Evolutionary conservation across 1,284 basidiomycete species (phyloP), one percentile per base, ranked within the genome.

Genomic region (Boletus smithii): DNA sequence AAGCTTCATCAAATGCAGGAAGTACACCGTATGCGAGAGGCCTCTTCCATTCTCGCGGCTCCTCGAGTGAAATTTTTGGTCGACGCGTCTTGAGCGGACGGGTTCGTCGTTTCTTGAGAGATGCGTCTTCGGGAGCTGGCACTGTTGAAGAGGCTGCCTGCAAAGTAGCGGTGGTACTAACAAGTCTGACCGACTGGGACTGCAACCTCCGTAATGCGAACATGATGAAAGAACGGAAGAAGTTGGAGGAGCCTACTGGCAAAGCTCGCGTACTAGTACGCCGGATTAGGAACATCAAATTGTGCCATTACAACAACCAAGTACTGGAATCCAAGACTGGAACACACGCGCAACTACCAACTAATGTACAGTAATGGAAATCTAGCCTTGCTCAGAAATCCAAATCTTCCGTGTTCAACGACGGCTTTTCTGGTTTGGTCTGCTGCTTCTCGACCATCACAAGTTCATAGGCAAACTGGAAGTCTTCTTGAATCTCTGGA

Each of bases 1-100:
- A 68, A 3, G 91, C 90, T 53, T 86, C 77, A 68, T 95, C 92
- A 57, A 91, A 95, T 8, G 84, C 90, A 2, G 89, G 86, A 23
- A 92, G 68, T 7, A 81, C 72, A 7, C 90, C 90, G 16, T 69
- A 66, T 17, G 74, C 73, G 8, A 95, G 65, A 0, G 89, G 82
- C n/a, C 77, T 62, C 49, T 78, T 81, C 83, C 84, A 90, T 63
- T 79, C 67, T 23, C 78, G 71, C 5, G 81, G 82, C 2, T 67
- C 65, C 34, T 69, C 68, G 10, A 73, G 60, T 18, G 74, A 76
- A 48, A 84, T 81, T 22, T 62, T 54, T 4, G 83, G 76, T 13
- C 83, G 65, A 53, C 63, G 65, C 22, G 66, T 37, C 44, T 53
- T 68, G 32, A 61, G 37, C 10, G 42, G 49, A 24, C 53, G 57